Evolutionary conservation across 140 eudicot species (phyloP).

Genomic region (Cichorium intybus): DNA sequence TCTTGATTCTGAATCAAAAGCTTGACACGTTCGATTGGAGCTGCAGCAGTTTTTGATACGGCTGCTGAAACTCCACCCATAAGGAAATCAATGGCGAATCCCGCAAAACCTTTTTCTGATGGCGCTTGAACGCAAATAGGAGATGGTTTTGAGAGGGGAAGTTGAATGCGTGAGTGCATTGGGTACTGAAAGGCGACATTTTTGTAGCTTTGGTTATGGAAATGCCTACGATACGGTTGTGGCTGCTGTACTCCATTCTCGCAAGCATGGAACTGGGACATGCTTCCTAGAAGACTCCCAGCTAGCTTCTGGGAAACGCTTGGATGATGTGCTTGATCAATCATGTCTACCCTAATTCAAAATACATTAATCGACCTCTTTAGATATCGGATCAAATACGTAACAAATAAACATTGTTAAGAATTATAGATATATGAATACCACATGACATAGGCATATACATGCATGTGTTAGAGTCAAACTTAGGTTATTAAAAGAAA

Average conservation of each 20-base stretch:
- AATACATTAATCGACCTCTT: neutral
- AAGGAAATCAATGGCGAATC: conserved; percentile 50
- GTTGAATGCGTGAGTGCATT: neutral
- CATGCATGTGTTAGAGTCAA: neutral
- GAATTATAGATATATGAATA: neutral
- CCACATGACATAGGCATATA: neutral
- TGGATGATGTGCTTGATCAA: conserved; percentile 44
- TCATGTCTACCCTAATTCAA: conserved; percentile 29
- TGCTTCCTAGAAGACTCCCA: conserved; percentile 32
- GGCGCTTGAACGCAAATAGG: conserved; percentile 54
- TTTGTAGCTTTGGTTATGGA: conserved; percentile 30
- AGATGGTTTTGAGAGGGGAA: conserved; percentile 13
- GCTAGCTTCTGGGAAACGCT: conserved; percentile 39
- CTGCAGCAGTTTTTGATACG: conserved; percentile 68
- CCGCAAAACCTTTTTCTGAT: conserved; percentile 42
- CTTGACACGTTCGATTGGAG: conserved; percentile 65
- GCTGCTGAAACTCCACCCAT: conserved; percentile 74
- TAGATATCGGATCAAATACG: neutral
- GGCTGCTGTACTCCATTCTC: conserved; percentile 21
- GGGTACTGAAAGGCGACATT: conserved; percentile 36
- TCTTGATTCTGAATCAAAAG: conserved; percentile 70
- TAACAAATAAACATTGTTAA: neutral
- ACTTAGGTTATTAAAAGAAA: neutral
- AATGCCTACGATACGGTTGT: conserved; percentile 18
- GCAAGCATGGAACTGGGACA: conserved; percentile 18